Evolutionary conservation across 192 early-diverging fungal genomes (phyloP).

Genomic region (Backusella liffmaniae): DNA sequence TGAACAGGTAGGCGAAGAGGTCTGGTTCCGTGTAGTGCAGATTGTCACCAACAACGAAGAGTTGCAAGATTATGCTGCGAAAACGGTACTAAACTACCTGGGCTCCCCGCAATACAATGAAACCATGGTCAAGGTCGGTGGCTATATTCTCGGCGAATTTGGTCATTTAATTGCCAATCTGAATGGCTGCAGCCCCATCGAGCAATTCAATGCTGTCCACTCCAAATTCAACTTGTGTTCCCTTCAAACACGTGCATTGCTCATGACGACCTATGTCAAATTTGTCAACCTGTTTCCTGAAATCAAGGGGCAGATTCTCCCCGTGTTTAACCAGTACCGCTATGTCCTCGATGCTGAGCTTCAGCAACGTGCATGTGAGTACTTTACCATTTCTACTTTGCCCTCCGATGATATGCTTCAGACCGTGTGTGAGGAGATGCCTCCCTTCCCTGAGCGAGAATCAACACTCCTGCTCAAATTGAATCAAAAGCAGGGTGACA

Average conservation of each 20-base stretch:
- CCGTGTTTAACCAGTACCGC: constrained; percentile 85
- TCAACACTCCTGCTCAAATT: constrained; percentile 83
- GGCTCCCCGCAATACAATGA: constrained; percentile 93
- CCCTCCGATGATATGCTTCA: constrained; percentile 88
- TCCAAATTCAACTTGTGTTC: constrained; percentile 85
- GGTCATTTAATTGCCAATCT: constrained; percentile 93
- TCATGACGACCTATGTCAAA: constrained; percentile 93
- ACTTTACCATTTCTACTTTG: constrained; percentile 81
- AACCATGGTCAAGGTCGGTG: constrained; percentile 92
- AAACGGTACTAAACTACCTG: constrained; percentile 78
- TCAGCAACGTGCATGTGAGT: constrained; percentile 97
- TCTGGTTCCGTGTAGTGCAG: constrained; percentile 98
- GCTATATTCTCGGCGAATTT: constrained; percentile 97
- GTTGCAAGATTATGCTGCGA: constrained; percentile 91
- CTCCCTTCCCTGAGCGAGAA: constrained; percentile 92
- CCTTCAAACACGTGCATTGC: constrained; percentile 73
- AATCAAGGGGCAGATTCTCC: constrained; percentile 84
- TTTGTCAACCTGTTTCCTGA: constrained; percentile 98
- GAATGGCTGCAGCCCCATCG: constrained; percentile 81
- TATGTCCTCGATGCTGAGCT: constrained; percentile 93
- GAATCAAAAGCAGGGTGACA: constrained; percentile 84
- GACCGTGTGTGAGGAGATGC: constrained; percentile 98
- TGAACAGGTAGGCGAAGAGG: constrained; percentile 94
- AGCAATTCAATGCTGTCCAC: constrained; percentile 95
- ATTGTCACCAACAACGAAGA: constrained; percentile 96